These are phyloP conservation scores for Xerocomus brunneocitrinus DNA, from an alignment of 768 basidiomycete genomes.

Conservation along the genomic window DNA sequence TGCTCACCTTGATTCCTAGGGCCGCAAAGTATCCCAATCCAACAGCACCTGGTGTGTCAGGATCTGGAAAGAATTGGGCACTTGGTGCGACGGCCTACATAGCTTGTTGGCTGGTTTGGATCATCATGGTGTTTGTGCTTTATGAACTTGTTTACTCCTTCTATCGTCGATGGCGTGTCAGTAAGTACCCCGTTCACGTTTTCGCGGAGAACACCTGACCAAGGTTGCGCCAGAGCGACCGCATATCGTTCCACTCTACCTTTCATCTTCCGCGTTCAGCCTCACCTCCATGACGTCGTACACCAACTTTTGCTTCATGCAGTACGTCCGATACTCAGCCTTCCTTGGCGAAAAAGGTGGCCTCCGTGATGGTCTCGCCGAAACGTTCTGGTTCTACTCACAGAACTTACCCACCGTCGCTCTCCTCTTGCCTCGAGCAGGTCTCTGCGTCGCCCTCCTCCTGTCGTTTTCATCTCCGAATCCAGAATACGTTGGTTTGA, in stretches of 20 bases:
- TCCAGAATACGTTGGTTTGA: conserved; percentile 42
- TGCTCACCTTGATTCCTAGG: conserved; percentile 37
- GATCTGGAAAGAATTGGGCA: conserved; percentile 75
- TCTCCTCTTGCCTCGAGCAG: conserved; percentile 81
- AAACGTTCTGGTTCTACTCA: conserved; percentile 77
- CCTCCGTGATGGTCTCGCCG: conserved; percentile 62
- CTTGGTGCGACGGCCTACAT: conserved; percentile 80
- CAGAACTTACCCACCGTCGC: conserved; percentile 82
- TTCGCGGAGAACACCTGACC: conserved; percentile 8
- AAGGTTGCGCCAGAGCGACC: conserved; percentile 63
- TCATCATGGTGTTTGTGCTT: conserved; percentile 64
- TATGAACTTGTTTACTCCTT: conserved; percentile 80
- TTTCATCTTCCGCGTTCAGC: conserved; percentile 75
- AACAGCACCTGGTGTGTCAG: conserved; percentile 60
- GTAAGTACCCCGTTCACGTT: conserved; percentile 45
- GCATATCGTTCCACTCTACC: conserved; percentile 74
- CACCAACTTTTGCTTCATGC: conserved; percentile 79
- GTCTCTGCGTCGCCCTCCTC: conserved; percentile 67
- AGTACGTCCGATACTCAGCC: conserved; percentile 70
- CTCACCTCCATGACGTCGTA: conserved; percentile 75
- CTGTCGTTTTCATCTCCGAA: conserved; percentile 54
- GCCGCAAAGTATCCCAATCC: conserved; percentile 73
- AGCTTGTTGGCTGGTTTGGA: conserved; percentile 74
- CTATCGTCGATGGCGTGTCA: conserved; percentile 69
- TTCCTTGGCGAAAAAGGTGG: conserved; percentile 51